Conservation (phyloP, 768 basidiomycete genomes). For the Boletus sensibilis region DNA sequence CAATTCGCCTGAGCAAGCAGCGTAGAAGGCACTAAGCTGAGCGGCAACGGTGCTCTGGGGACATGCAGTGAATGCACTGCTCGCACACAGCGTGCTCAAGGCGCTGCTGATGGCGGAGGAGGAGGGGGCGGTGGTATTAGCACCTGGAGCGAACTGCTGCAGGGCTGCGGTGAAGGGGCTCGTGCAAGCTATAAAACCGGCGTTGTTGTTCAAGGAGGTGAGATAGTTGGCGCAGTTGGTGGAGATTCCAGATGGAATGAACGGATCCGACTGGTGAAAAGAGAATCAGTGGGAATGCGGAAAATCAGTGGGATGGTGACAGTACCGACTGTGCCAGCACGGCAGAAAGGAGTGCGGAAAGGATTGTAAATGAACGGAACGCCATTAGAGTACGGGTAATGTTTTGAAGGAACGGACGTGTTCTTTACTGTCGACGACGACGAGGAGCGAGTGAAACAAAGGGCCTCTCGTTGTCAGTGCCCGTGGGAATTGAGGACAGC, state of each 20-base stretch:
- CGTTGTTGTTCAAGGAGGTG: conserved; percentile 58
- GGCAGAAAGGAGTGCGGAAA: conserved; percentile 50
- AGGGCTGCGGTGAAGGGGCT: conserved; percentile 59
- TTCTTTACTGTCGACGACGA: not conserved
- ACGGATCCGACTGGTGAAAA: conserved; percentile 39
- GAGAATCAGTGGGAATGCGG: conserved; percentile 5
- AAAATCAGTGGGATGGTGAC: not conserved
- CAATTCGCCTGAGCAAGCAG: conserved; percentile 71
- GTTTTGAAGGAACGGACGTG: conserved; percentile 33
- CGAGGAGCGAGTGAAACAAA: not conserved
- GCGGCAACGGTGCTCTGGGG: conserved; percentile 54
- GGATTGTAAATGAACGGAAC: conserved; percentile 53
- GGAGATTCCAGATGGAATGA: conserved; percentile 71
- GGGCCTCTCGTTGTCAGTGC: not conserved
- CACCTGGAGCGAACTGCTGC: conserved; percentile 48
- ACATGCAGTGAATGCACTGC: conserved; percentile 48
- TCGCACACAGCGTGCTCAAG: conserved; percentile 55
- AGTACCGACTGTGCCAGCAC: conserved; percentile 52
- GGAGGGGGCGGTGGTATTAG: conserved; percentile 38
- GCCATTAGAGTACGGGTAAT: conserved; percentile 28
- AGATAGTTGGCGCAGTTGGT: conserved; percentile 57
- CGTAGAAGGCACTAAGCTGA: conserved; percentile 67
- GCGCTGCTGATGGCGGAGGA: conserved; percentile 48
- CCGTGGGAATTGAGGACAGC: not conserved
- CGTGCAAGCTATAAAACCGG: conserved; percentile 59